These are phyloP conservation scores for Euphorbia peplus DNA, from an alignment of 345 rosid genomes.

Conservation along the genomic window DNA sequence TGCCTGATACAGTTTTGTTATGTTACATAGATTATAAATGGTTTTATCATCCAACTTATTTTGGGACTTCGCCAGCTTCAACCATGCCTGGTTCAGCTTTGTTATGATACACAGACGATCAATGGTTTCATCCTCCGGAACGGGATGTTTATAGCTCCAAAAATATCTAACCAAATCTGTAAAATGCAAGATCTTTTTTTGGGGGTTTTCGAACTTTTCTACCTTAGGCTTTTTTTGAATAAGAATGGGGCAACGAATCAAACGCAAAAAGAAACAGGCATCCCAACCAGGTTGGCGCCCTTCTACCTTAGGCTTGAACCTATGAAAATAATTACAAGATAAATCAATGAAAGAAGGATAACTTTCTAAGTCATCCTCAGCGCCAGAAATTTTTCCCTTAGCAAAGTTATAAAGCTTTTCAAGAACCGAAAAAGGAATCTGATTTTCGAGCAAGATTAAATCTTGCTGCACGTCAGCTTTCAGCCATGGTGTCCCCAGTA, in stretches of 20 bases:
- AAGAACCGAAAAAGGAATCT: conserved; percentile 14
- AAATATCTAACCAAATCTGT: conserved; percentile 5
- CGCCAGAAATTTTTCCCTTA: not conserved
- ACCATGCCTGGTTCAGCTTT: too few species aligned
- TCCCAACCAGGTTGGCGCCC: too few species aligned
- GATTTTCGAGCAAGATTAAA: conserved; percentile 17
- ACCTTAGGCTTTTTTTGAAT: not conserved
- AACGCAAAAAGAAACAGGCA: too few species aligned
- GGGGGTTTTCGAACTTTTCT: too few species aligned
- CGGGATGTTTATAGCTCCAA: not conserved
- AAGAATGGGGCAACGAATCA: too few species aligned
- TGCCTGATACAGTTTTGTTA: conserved; percentile 8
- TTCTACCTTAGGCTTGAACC: not conserved
- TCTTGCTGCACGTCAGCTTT: not conserved
- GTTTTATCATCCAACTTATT: too few species aligned
- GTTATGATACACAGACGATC: too few species aligned
- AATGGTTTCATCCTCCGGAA: too few species aligned
- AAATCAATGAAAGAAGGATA: not conserved
- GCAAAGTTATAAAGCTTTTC: not conserved
- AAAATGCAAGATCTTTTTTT: not conserved
- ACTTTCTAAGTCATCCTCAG: too few species aligned
- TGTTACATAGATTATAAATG: not conserved
- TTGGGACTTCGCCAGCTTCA: too few species aligned
- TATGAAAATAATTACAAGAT: not conserved
- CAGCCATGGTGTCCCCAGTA: conserved; percentile 8